Evolutionary conservation across 495 filamentous ascomycete genomes (phyloP).

Genomic region (Wilcoxina mikolae): DNA sequence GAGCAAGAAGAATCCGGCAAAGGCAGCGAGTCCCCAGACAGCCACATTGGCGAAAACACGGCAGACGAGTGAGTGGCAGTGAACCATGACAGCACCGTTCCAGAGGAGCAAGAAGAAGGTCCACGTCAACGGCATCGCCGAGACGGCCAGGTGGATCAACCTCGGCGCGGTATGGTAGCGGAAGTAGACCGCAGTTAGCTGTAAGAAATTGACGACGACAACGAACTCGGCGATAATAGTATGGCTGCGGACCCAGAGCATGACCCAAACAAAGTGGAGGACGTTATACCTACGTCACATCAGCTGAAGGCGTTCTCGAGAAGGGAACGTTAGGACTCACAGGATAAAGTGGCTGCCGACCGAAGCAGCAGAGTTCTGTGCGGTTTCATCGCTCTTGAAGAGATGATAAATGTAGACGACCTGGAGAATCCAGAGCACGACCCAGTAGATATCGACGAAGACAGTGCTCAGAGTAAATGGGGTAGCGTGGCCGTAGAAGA

Average conservation of each 20-base stretch:
- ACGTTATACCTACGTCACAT: slow-evolving; percentile 41
- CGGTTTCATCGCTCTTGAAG: slow-evolving; percentile 42
- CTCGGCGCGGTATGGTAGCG: slow-evolving; percentile 50
- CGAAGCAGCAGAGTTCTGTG: slow-evolving; percentile 53
- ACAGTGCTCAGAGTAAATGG: slow-evolving; percentile 60
- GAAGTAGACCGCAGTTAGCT: slow-evolving; percentile 64
- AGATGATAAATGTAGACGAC: slow-evolving; percentile 60
- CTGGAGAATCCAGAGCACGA: slow-evolving; percentile 60
- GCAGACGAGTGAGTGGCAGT: slow-evolving; percentile 43
- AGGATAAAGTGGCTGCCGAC: slow-evolving; percentile 73
- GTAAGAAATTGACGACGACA: slow-evolving; percentile 64
- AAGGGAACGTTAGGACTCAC: slow-evolving; percentile 27
- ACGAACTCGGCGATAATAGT: slow-evolving; percentile 55
- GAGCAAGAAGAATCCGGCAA: slow-evolving; percentile 56
- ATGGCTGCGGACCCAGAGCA: slow-evolving; percentile 62
- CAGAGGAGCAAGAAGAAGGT: slow-evolving; percentile 70
- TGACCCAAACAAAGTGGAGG: slow-evolving; percentile 59
- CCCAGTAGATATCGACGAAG: slow-evolving; percentile 66
- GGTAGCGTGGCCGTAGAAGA: slow-evolving; percentile 39
- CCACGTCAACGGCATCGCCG: slow-evolving; percentile 70
- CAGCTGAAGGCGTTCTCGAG: not conserved
- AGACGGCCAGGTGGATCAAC: slow-evolving; percentile 52
- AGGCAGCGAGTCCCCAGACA: slow-evolving; percentile 64
- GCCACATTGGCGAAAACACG: slow-evolving; percentile 70
- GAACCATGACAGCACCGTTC: slow-evolving; percentile 68